Conservation (phyloP, 2,329 filamentous ascomycete genomes). For the Aspergillus pseudoterreus region DNA sequence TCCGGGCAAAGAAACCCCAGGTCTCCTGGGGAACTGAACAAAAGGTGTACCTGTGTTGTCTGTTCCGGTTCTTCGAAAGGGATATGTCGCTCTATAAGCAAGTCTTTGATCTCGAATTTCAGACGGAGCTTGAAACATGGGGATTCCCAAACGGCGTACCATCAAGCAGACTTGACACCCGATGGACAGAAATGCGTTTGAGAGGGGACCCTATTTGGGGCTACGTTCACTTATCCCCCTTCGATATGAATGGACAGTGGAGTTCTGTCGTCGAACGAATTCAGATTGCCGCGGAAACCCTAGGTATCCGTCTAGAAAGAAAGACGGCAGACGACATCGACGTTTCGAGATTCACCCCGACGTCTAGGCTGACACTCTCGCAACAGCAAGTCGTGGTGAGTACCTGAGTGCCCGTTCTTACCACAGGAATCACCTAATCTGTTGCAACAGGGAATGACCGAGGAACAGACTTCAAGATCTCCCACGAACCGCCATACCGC, state of each 20-base stretch:
- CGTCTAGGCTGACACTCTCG: neutral
- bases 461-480: too few relatives aligned
- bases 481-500: too few relatives aligned
- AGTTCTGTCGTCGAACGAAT: conserved; percentile 10
- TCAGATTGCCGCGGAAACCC: conserved; percentile 3
- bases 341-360: conserved; percentile 1
- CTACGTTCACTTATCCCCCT: conserved; percentile 20
- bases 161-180: conserved; percentile 10
- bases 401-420: neutral
- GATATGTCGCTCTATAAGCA: conserved; percentile 5
- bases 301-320: conserved; percentile 4
- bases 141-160: conserved; percentile 16
- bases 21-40: conserved; percentile 17
- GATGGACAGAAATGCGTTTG: conserved; percentile 20
- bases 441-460: too few relatives aligned
- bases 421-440: too few relatives aligned
- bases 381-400: neutral
- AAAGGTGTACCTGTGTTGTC: conserved; percentile 21
- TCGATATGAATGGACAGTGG: conserved; percentile 15
- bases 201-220: conserved; percentile 18
- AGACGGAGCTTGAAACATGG: conserved; percentile 12
- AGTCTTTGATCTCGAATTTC: conserved; percentile 27
- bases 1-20: neutral
- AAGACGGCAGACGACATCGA: conserved; percentile 14
- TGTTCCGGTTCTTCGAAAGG: conserved; percentile 21